Percentiles rank a stretch among this genome's conserved stretches.
phyloP scores from a whole-genome alignment of 306 rosid species.

The Alnus glutinosa region DNA sequence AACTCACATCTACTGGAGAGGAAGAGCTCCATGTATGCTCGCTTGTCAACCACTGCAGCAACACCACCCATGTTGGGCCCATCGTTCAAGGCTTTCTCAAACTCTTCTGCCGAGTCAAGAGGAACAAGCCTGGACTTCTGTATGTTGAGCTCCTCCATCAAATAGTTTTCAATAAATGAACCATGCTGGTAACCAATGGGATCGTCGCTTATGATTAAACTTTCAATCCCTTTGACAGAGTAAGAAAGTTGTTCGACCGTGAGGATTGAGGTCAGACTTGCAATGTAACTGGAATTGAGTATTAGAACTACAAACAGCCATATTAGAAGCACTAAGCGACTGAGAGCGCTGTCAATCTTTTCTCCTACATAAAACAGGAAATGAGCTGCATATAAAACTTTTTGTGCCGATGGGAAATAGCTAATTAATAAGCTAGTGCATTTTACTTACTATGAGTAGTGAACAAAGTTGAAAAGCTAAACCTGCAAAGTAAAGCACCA shows the following conservation, averaged over 20 bases:
- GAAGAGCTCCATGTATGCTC: constrained; percentile 77
- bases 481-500: constrained; percentile 39
- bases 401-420: not conserved
- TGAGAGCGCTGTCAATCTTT: constrained; percentile 83
- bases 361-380: constrained; percentile 52
- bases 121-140: constrained; percentile 70
- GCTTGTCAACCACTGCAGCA: constrained; percentile 79
- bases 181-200: constrained; percentile 81
- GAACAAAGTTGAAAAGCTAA: constrained; percentile 73
- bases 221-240: constrained; percentile 78
- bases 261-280: constrained; percentile 92
- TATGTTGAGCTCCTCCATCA: constrained; percentile 58
- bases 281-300: constrained; percentile 89
- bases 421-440: constrained; percentile 19
- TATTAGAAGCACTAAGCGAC: constrained; percentile 78
- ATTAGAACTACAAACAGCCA: constrained; percentile 95
- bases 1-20: constrained; percentile 77
- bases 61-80: constrained; percentile 85
- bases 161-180: constrained; percentile 60
- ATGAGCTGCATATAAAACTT: not conserved
- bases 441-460: constrained; percentile 70
- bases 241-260: constrained; percentile 84
- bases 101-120: constrained; percentile 53
- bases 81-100: constrained; percentile 57
- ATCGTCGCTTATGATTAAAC: constrained; percentile 47